These are phyloP conservation scores for Microcos paniculata DNA, from an alignment of 345 rosid genomes.

Conservation along the genomic window DNA sequence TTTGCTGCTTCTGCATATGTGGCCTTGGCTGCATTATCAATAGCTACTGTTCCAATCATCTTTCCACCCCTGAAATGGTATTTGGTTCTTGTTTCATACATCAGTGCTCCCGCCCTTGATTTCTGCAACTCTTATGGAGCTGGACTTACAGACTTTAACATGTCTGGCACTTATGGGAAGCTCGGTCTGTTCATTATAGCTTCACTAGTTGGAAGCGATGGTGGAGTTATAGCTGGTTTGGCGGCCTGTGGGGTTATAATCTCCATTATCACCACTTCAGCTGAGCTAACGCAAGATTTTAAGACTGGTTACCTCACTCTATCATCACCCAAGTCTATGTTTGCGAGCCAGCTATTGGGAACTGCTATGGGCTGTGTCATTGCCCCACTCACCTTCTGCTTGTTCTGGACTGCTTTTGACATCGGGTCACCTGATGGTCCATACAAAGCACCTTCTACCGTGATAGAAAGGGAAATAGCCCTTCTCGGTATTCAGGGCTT, in stretches of 20 bases:
- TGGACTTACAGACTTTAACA: constrained; percentile 83
- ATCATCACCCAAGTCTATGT: constrained; percentile 92
- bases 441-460: constrained; percentile 85
- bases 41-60: constrained; percentile 61
- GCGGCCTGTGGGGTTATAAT: constrained; percentile 91
- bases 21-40: constrained; percentile 87
- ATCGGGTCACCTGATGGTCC: constrained; percentile 85
- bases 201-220: constrained; percentile 69
- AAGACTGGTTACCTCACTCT: constrained; percentile 85
- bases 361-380: constrained; percentile 93
- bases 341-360: constrained; percentile 78
- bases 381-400: constrained; percentile 87
- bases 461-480: constrained; percentile 85
- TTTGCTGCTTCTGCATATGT: constrained; percentile 81
- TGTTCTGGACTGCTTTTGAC: constrained; percentile 86
- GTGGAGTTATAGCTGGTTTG: constrained; percentile 88
- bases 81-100: constrained; percentile 70
- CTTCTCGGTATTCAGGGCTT: constrained; percentile 78
- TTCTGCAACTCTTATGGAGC: constrained; percentile 91
- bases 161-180: constrained; percentile 86
- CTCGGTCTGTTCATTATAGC: constrained; percentile 88
- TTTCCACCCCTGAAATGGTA: constrained; percentile 91
- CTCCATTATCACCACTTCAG: constrained; percentile 89
- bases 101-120: constrained; percentile 88
- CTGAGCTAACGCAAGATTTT: constrained; percentile 97